Conservation (phyloP, 805 yeast genomes). For the Saturnispora gosingensis region DNA sequence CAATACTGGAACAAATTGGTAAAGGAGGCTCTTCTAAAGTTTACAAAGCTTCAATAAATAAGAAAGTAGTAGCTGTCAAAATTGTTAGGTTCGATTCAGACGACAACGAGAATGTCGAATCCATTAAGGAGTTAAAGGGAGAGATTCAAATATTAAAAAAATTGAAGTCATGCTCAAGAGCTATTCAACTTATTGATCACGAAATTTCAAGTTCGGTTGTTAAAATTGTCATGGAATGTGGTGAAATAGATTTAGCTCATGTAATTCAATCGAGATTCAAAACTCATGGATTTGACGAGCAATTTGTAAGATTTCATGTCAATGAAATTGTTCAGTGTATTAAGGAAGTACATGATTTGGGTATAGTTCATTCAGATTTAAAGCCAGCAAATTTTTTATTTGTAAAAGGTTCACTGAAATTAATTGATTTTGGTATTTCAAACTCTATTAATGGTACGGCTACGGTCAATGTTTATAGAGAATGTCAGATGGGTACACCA, state of each 20-base stretch:
- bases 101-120: slow-evolving; percentile 42
- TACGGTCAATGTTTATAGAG: slow-evolving; percentile 82
- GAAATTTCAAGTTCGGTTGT: slow-evolving; percentile 57
- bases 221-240: slow-evolving; percentile 85
- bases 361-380: slow-evolving; percentile 48
- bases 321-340: slow-evolving; percentile 76
- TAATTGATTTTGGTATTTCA: slow-evolving; percentile 95
- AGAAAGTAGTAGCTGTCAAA: slow-evolving; percentile 56
- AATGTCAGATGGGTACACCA: slow-evolving; percentile 90
- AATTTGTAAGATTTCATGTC: slow-evolving; percentile 73
- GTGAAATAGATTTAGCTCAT: slow-evolving; percentile 82
- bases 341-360: slow-evolving; percentile 76
- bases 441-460: slow-evolving; percentile 80
- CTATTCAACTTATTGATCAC: slow-evolving; percentile 69
- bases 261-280: slow-evolving; percentile 49
- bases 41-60: slow-evolving; percentile 44
- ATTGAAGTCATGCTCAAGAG: slow-evolving; percentile 55
- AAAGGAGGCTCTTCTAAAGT: slow-evolving; percentile 92
- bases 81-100: slow-evolving; percentile 57
- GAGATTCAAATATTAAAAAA: slow-evolving; percentile 70
- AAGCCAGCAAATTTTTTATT: slow-evolving; percentile 66
- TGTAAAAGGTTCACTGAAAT: slow-evolving; percentile 75
- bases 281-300: slow-evolving; percentile 49
- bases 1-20: slow-evolving; percentile 70
- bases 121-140: slow-evolving; percentile 75